Conservation (phyloP, 257 asterid species). For the Nicotiana paniculata region DNA sequence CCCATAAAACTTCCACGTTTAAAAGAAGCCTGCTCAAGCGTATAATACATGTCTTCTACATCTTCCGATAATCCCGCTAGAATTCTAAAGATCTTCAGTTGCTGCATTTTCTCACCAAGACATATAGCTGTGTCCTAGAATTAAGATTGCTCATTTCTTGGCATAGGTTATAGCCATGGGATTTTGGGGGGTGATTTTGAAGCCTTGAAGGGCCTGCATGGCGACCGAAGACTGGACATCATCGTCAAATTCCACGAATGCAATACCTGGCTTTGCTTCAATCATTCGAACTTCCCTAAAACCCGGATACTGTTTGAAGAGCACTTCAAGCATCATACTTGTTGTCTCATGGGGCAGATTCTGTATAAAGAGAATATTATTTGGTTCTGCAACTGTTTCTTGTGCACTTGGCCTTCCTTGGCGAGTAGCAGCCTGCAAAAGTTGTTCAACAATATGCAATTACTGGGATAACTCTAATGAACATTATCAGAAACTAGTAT, state of each 20-base stretch:
- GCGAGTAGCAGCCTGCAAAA: slow-evolving; percentile 57
- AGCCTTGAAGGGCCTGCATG: slow-evolving; percentile 97
- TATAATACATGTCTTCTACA: slow-evolving; percentile 1
- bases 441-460: not conserved
- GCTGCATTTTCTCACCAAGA: not conserved
- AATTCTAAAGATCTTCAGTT: not conserved
- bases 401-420: slow-evolving; percentile 52
- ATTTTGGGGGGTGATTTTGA: slow-evolving; percentile 80
- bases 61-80: not conserved
- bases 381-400: slow-evolving; percentile 60
- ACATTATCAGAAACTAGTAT: not conserved
- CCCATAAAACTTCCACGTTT: not conserved
- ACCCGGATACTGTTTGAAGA: slow-evolving; percentile 92
- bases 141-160: slow-evolving; percentile 41
- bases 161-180: slow-evolving; percentile 92
- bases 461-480: not conserved
- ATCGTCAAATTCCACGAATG: slow-evolving; percentile 89
- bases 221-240: slow-evolving; percentile 84
- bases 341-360: slow-evolving; percentile 85
- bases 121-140: not conserved
- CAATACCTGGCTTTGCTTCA: slow-evolving; percentile 94
- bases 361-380: slow-evolving; percentile 79
- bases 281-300: slow-evolving; percentile 95
- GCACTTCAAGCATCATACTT: slow-evolving; percentile 90
- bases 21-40: not conserved